Conservation (phyloP, 495 filamentous ascomycete species). For the Hypoxylon fragiforme region DNA sequence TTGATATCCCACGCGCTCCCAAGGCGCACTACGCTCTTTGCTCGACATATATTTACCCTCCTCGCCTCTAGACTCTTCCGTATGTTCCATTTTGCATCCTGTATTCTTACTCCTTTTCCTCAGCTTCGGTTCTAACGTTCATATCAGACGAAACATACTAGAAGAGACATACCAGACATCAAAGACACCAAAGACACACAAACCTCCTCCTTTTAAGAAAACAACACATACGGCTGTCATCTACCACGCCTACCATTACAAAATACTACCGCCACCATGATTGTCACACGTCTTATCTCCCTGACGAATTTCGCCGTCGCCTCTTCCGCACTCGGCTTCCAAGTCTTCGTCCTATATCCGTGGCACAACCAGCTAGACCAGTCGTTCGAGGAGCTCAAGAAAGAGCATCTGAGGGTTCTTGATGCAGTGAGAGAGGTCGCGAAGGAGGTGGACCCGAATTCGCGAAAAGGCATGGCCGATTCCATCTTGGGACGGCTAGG, state of each 20-base stretch:
- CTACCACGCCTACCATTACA: too few species aligned
- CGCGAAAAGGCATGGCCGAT: constrained; percentile 30
- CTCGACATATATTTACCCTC: constrained; percentile 12
- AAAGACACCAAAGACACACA: not conserved
- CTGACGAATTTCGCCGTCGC: constrained; percentile 65
- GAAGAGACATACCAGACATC: constrained; percentile 5
- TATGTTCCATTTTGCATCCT: constrained; percentile 11
- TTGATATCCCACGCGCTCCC: constrained; percentile 21
- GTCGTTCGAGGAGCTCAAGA: constrained; percentile 59
- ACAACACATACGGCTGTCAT: constrained; percentile 7
- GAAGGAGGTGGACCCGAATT: constrained; percentile 36
- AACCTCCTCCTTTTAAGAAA: not conserved
- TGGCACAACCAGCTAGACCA: constrained; percentile 68
- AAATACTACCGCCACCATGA: constrained; percentile 26
- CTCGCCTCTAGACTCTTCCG: constrained; percentile 14
- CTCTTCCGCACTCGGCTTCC: constrained; percentile 62
- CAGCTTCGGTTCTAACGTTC: constrained; percentile 11
- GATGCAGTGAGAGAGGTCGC: constrained; percentile 38
- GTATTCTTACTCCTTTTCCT: not conserved
- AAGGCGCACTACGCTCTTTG: constrained; percentile 27
- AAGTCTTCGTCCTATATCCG: constrained; percentile 67
- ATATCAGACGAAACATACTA: constrained; percentile 14
- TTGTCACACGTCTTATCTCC: constrained; percentile 57
- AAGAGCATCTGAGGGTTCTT: constrained; percentile 52
- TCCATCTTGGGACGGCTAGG: constrained; percentile 33